Conservation (phyloP, 106 monocot species). For the Phalaenopsis equestris region DNA sequence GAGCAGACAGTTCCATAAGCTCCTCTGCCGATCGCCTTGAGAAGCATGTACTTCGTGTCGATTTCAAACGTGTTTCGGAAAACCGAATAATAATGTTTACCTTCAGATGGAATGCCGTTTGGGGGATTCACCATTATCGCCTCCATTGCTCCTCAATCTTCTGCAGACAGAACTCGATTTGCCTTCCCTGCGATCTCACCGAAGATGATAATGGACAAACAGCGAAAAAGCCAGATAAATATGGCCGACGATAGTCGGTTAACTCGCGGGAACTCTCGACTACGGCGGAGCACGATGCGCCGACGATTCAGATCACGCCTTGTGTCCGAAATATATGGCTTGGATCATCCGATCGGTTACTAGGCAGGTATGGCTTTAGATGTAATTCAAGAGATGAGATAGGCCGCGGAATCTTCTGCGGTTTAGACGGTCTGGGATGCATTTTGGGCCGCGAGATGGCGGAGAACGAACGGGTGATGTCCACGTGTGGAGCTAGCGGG, state of each 20-base stretch:
- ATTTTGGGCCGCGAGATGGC: neutral
- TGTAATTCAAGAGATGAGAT: neutral
- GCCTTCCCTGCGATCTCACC: neutral
- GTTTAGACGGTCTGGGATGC: neutral
- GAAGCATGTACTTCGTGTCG: slow-evolving; percentile 24
- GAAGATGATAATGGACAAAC: neutral
- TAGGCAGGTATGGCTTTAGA: neutral
- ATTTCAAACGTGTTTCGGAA: slow-evolving; percentile 30
- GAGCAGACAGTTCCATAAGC: slow-evolving; percentile 60
- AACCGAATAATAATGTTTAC: slow-evolving; percentile 35
- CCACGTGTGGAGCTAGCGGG: neutral
- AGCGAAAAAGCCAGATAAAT: neutral
- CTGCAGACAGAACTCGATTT: neutral
- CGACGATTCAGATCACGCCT: neutral
- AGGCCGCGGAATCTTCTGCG: neutral
- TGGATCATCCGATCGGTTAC: too few species aligned
- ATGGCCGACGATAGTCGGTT: neutral
- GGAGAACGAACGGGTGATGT: neutral
- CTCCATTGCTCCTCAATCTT: slow-evolving; percentile 8
- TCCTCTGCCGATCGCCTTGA: slow-evolving; percentile 50
- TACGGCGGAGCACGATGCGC: neutral
- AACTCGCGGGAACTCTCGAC: neutral
- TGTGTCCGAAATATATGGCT: neutral
- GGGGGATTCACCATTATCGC: slow-evolving; percentile 33
- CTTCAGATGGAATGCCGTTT: slow-evolving; percentile 19